Evolutionary conservation across 164 flowering plant species (phyloP).

Genomic region (Brasenia schreberi): DNA sequence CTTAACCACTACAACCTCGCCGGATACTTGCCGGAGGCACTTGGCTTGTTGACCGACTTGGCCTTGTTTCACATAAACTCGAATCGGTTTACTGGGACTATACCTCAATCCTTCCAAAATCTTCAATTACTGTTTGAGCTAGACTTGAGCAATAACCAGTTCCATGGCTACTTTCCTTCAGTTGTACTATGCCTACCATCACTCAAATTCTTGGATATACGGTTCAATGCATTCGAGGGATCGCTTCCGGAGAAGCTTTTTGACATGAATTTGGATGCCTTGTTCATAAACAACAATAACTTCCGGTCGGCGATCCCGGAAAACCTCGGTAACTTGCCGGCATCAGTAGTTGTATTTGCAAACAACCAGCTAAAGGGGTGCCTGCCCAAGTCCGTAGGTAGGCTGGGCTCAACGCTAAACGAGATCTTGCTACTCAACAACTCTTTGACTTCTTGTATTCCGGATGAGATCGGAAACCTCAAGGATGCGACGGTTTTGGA

Average conservation of each 20-base stretch:
- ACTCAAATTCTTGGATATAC: conserved; percentile 46
- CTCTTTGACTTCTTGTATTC: conserved; percentile 56
- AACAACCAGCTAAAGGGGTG: conserved; percentile 39
- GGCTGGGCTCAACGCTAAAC: conserved; percentile 57
- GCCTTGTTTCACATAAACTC: conserved; percentile 67
- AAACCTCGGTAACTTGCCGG: conserved; percentile 56
- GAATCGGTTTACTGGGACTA: conserved; percentile 40
- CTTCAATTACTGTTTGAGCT: conserved; percentile 49
- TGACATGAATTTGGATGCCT: conserved; percentile 52
- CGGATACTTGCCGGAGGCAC: conserved; percentile 47
- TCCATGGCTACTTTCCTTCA: conserved; percentile 39
- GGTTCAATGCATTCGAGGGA: conserved; percentile 55
- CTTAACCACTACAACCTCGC: conserved; percentile 50
- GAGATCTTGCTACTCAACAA: conserved; percentile 67
- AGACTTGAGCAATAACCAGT: conserved; percentile 59
- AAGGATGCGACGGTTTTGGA: conserved; percentile 60
- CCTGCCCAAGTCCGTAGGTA: conserved; percentile 57
- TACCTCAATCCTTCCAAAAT: conserved; percentile 27
- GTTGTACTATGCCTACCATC: conserved; percentile 39
- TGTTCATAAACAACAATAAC: conserved; percentile 66
- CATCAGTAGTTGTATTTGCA: conserved; percentile 54
- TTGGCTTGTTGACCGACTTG: conserved; percentile 58
- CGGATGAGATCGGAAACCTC: conserved; percentile 44
- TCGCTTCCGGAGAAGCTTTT: conserved; percentile 40
- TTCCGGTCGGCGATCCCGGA: conserved; percentile 32